These are phyloP conservation scores for Coniferiporia weirii DNA, from an alignment of 1,284 basidiomycete species.

Conservation along the genomic window DNA sequence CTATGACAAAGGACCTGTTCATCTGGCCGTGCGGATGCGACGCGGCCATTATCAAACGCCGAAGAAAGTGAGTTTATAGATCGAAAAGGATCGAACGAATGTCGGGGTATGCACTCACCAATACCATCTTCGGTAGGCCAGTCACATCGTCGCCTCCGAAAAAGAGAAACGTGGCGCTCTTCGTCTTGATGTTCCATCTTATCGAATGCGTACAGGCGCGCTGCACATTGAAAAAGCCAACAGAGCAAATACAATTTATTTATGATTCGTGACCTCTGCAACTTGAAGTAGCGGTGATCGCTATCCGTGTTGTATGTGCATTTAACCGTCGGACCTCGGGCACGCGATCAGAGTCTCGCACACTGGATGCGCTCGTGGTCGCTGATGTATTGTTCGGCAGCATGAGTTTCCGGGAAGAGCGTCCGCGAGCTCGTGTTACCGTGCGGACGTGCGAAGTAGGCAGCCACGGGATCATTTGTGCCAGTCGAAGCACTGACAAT, in stretches of 20 bases:
- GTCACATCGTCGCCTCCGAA: slow-evolving; percentile 94
- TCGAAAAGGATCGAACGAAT: background rate
- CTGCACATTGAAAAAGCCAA: too few relatives aligned
- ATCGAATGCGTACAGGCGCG: background rate
- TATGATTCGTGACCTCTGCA: slow-evolving; percentile 77
- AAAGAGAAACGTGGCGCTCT: slow-evolving; percentile 71
- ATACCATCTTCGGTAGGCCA: slow-evolving; percentile 76
- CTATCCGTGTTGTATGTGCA: slow-evolving; percentile 91
- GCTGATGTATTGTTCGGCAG: slow-evolving; percentile 80
- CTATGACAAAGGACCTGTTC: slow-evolving; percentile 74
- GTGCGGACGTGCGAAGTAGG: too few relatives aligned
- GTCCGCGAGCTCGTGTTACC: slow-evolving; percentile 70
- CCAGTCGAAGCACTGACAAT: too few relatives aligned
- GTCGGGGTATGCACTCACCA: slow-evolving; percentile 76
- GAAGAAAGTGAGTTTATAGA: slow-evolving; percentile 10
- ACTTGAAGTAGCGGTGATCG: slow-evolving; percentile 87
- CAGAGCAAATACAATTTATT: slow-evolving; percentile 38
- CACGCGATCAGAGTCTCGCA: slow-evolving; percentile 63
- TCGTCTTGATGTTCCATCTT: slow-evolving; percentile 78
- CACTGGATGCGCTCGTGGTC: slow-evolving; percentile 80
- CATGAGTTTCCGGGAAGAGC: slow-evolving; percentile 77
- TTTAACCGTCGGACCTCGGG: slow-evolving; percentile 74
- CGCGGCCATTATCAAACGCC: slow-evolving; percentile 60
- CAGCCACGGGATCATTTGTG: too few relatives aligned
- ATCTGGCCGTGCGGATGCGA: slow-evolving; percentile 79